Evolutionary conservation across 495 filamentous ascomycete species (phyloP), one percentile per base, ranked within the genome.

Genomic region (Aspergillus diversus): DNA sequence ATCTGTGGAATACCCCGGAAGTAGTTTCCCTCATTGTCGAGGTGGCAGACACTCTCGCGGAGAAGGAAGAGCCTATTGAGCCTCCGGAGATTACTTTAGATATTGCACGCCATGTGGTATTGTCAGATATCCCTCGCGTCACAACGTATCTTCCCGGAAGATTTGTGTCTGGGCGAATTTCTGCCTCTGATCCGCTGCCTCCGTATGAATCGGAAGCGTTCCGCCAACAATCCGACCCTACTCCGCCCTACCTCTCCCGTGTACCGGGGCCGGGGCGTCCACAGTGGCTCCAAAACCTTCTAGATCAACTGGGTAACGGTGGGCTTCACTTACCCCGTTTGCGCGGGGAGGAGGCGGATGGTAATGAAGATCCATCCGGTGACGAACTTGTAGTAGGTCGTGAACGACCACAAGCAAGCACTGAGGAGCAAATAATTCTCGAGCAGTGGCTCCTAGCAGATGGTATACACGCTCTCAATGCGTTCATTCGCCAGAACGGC

Each of bases 1-100:
- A 96, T 68, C 81, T 97, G 15, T 99, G 96, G 96, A 92, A 91
- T 63, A 92, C 89, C 1, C 84, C 93, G 0, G 87, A 91, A 66
- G 84, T 87, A 8, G 85, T 84, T 1, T 77, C 84, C 33, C 75
- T 97, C 5, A 81, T 99, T 2, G 82, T 89, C 32, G 88, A 93
- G 65, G 85, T 90, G 16, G 91, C 88, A 33, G 80, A 87, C 33
- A 86, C 84, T 33, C 76, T 83, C 7, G 42, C 68, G 33, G 71
- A 75, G 9, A 65, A 76, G 5, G 70, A 75, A 12, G 70, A 73
- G 49, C 70, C 77, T 6, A 70, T 77, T n/a, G 71, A 80, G 9
- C 70, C 80, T 11, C 72, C 74, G 4, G 73, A 81, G 33, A 87
- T 91, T 48, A 84, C 86, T 1, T 69, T 86, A 4, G 82, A 88